These are phyloP conservation scores for Neckera pumila DNA, from an alignment of 225 moss, liverwort and hornwort genomes.

Conservation along the genomic window DNA sequence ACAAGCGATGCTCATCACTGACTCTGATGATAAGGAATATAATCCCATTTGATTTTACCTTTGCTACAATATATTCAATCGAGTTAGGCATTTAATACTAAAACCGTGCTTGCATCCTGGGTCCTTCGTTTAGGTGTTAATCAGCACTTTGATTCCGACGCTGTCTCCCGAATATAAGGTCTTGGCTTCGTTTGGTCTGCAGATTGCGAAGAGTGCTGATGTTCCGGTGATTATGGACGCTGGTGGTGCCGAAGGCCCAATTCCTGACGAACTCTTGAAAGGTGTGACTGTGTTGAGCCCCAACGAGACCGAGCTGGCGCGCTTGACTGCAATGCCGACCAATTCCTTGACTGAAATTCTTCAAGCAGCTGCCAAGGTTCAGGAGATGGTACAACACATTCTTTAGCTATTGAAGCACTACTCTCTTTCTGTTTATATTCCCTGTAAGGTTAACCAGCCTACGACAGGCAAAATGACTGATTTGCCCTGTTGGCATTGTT, in stretches of 20 bases:
- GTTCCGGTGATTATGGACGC: constrained; percentile 34
- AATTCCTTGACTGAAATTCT: constrained; percentile 20
- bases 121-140: neutral
- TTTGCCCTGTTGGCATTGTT: no score
- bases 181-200: neutral
- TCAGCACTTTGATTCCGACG: neutral
- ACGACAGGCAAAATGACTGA: neutral
- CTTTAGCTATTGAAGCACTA: neutral
- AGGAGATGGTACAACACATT: constrained; percentile 11
- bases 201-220: constrained; percentile 26
- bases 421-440: no score
- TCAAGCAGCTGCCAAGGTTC: constrained; percentile 21
- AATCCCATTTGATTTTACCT: neutral
- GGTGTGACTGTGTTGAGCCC: constrained; percentile 22
- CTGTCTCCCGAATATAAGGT: neutral
- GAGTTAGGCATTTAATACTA: neutral
- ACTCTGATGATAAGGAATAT: neutral
- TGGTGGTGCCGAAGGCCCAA: constrained; percentile 22
- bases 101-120: no score
- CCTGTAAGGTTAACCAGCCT: neutral
- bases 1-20: neutral
- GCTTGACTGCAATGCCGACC: constrained; percentile 26
- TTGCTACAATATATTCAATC: neutral
- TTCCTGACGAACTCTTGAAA: constrained; percentile 15
- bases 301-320: constrained; percentile 29